phyloP scores from a whole-genome alignment of 1,284 basidiomycete species.

The Pyrrhoderma lamaoense region DNA sequence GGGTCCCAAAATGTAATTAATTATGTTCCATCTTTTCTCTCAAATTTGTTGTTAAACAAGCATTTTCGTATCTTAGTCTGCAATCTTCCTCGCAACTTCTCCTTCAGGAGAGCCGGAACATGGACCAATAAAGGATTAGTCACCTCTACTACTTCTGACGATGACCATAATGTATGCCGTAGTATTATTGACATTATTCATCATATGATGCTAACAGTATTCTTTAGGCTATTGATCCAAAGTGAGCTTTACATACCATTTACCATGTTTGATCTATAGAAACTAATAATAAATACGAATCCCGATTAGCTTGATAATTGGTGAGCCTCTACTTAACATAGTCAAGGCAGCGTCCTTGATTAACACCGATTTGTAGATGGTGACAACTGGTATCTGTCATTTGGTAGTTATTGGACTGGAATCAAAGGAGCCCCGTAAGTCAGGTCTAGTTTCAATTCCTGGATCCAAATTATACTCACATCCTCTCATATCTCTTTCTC shows the following conservation, averaged over 20 bases:
- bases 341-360: too few relatives aligned
- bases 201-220: not conserved
- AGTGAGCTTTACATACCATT: constrained; percentile 29
- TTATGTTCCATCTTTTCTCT: not conserved
- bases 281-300: too few relatives aligned
- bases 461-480: not conserved
- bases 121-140: constrained; percentile 40
- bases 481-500: not conserved
- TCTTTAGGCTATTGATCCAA: constrained; percentile 52
- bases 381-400: constrained; percentile 13
- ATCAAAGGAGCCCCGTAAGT: constrained; percentile 17
- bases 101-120: constrained; percentile 35
- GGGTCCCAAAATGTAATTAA: constrained; percentile 20
- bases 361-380: not conserved
- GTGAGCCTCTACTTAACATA: too few relatives aligned
- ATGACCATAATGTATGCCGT: constrained; percentile 44
- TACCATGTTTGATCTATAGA: not conserved
- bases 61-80: constrained; percentile 9
- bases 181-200: too few relatives aligned
- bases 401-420: constrained; percentile 19
- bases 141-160: constrained; percentile 33
- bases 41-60: not conserved
- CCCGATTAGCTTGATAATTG: too few relatives aligned
- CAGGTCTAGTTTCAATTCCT: not conserved
- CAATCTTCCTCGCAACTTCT: constrained; percentile 24